Evolutionary conservation across 495 filamentous ascomycete species (phyloP), one percentile per base, ranked within the genome.

Genomic region (Aspergillus bertholletiae): DNA sequence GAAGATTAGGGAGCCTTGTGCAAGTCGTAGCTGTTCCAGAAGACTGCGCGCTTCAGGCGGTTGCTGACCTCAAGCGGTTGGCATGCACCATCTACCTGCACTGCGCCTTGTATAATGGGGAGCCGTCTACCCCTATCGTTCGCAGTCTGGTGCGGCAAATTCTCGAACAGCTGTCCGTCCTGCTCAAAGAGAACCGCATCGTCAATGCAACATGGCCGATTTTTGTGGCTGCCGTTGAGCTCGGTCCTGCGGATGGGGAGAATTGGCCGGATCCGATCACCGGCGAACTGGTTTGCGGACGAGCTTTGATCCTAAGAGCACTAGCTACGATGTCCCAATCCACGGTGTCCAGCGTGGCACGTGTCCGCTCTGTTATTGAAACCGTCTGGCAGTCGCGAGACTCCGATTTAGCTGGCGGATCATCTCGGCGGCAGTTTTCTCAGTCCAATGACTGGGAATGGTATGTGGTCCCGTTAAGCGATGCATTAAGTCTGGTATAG

Each of bases 181-280:
- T 63, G 0, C 41, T 59, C 9, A 53, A 45, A 30, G 5, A 34
- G 17, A 45, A 50, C 20, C 15, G 34, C 9, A 57, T 30, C 26
- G 43, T 47, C 13, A 34, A 57, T 11, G 47, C 54, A 7, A 58
- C 52, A 13, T 63, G 53, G 49, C 53, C 60, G n/a, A 32, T 63
- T 12, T 63, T 63, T 34, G 60, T 63, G 22, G 60, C 60, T 17
- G 60, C 60, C 27, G 60, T 63, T 0, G 60, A 63, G n/a, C 49
- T 63, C 11, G 48, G 60, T 24, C 60, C 57, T 35, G 49, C 53
- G 18, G 57, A 63, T 49, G 46, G 45, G 51, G 46, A 45, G 21
- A 44, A 53, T 15, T 54, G 49, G 41, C 7, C 9, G 2, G 40
- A 60, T n/a, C 37, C 35, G 15, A 40, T 17, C 22, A 51, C 43